Evolutionary conservation across 805 yeast species (phyloP).

Genomic region (Saccharomycopsis babjevae): DNA sequence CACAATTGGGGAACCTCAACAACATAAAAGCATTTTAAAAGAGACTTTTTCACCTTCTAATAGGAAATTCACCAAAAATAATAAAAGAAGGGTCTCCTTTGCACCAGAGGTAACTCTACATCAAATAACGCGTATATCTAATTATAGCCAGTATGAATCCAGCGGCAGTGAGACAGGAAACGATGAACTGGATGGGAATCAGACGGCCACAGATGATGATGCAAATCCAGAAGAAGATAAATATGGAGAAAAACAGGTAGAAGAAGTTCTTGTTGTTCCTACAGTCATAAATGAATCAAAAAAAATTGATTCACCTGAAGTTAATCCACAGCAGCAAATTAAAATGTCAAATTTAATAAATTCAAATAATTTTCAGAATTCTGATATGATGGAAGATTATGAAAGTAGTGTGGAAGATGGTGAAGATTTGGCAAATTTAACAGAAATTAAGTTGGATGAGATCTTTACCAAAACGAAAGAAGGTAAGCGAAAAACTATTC

Average conservation of each 20-base stretch:
- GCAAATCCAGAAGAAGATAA: neutral
- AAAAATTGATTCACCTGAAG: neutral
- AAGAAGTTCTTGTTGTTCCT: slow-evolving; percentile 10
- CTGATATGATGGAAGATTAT: slow-evolving; percentile 3
- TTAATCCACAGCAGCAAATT: neutral
- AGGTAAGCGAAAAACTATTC: slow-evolving; percentile 7
- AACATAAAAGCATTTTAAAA: slow-evolving; percentile 15
- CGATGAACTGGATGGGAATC: neutral
- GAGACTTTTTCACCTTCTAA: slow-evolving; percentile 13
- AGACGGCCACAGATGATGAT: slow-evolving; percentile 1
- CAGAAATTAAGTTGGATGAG: slow-evolving; percentile 14
- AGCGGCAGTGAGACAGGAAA: slow-evolving; percentile 4
- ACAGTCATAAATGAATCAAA: slow-evolving; percentile 1
- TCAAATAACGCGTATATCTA: slow-evolving; percentile 27
- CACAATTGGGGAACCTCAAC: slow-evolving; percentile 3
- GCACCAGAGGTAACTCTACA: slow-evolving; percentile 58
- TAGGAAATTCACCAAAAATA: slow-evolving; percentile 1
- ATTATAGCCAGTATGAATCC: neutral
- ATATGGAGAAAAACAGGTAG: neutral
- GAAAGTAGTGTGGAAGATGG: slow-evolving; percentile 1
- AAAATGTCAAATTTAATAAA: slow-evolving; percentile 20
- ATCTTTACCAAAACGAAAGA: slow-evolving; percentile 11
- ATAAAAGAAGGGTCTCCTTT: slow-evolving; percentile 53
- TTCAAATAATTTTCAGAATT: slow-evolving; percentile 4
- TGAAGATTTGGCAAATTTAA: slow-evolving; percentile 16